A percentile compares a stretch with the other conserved stretches of the same genome.
These are phyloP conservation scores for Penicilliopsis zonata DNA, from an alignment of 495 filamentous ascomycete genomes.

Conservation along the genomic window DNA sequence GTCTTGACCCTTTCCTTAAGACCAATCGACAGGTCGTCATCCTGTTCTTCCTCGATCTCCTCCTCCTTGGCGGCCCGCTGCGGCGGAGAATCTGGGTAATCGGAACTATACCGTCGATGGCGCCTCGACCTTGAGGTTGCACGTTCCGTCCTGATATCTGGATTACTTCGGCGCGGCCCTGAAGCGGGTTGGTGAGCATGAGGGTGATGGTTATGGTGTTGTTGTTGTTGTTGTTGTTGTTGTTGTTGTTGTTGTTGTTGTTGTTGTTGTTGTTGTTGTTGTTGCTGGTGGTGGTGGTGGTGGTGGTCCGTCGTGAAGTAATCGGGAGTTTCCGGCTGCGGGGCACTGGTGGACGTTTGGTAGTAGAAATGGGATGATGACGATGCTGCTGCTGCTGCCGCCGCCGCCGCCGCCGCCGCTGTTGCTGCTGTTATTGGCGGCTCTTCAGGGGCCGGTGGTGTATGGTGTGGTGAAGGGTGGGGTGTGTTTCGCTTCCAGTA, in stretches of 20 bases:
- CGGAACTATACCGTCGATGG: conserved; percentile 16
- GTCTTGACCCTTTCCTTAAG: conserved; percentile 8
- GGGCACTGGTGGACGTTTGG: conserved; percentile 20
- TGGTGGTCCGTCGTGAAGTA: conserved; percentile 11
- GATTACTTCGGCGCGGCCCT: background rate
- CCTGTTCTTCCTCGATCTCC: no score
- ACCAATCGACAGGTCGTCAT: no score
- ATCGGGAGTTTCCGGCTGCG: conserved; percentile 19
- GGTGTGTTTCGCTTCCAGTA: conserved; percentile 23
- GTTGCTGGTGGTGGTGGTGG: no score
- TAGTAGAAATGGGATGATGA: conserved; percentile 20
- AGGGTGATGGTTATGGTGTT: no score
- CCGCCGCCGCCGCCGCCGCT: no score
- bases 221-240: no score
- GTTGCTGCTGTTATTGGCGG: no score
- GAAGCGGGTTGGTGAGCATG: background rate
- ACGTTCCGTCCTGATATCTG: background rate
- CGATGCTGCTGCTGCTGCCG: no score
- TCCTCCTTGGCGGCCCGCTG: no score
- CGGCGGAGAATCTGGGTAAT: conserved; percentile 10
- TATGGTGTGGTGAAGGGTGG: conserved; percentile 17
- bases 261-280: background rate
- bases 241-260: no score
- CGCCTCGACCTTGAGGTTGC: no score
- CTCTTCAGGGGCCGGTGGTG: no score